Base-by-base conservation (phyloP, 2,329 filamentous ascomycete genomes). In the Pseudogymnoascus sp. region DNA sequence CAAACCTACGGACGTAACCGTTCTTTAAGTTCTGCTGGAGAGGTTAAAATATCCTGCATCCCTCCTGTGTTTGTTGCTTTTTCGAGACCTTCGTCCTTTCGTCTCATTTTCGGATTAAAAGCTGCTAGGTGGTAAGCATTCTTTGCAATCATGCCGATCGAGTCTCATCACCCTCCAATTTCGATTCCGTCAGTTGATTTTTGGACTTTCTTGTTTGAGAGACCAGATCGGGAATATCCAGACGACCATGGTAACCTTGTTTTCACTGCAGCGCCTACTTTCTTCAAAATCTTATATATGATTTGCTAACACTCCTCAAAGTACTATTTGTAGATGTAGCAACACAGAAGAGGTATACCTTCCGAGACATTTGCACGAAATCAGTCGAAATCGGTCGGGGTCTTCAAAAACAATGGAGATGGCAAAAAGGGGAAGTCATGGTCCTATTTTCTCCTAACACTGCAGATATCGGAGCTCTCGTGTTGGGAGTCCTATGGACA, bases 381-480 rank as follows among this genome's bases (percentile, higher is more conserved):
- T 87, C 90, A 1, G 75, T 85, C 33, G 82, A 85, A 17, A 93
- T 96, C 68, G 92, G 90, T 61, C 84, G 86, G 67, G 92, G 90
- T 1, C 81, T 96, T 19, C 86, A 85, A 70, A 83, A 87, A 42
- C 75, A 80, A 26, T 92, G 86, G 81, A 80, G 85, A 61, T 96
- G 91, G 88, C 80, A 85, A 67, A 91, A 88, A 72, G 88, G 89
- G 69, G 89, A 96, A 71, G 88, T 93, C 1, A 80, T 96, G 26
- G 88, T 83, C 15, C 80, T 96, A 64, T 96, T 88, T 79, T 86
- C 89, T 5, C 89, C 91, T 35, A 96, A 96, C 73, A 85, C 82
- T 73, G 87, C 96, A 71, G 92, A 96, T 74, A 90, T 87, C 0
- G 87, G 90, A 0, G 78, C 87, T 4, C 76, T 91, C 46, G 90